Evolutionary conservation across 2,329 filamentous ascomycete genomes (phyloP), one percentile per base, ranked within the genome.

Genomic region (Alternaria tenuissima): DNA sequence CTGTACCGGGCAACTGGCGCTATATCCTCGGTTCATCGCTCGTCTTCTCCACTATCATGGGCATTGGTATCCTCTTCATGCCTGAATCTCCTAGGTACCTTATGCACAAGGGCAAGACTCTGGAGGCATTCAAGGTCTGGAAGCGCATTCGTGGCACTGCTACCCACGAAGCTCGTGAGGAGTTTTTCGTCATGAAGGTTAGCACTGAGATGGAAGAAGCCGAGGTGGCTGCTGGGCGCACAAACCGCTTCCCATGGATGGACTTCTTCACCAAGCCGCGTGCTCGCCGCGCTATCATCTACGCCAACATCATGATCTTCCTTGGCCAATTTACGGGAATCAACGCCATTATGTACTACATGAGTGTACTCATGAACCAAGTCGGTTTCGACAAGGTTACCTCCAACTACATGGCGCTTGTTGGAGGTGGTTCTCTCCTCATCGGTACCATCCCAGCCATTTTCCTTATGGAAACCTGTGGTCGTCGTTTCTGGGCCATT

Each of bases 401-500:
- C 51, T 79, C 87, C 16, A 90, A 88, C 60, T 92, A 91, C 82
- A 92, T 92, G 89, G 91, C 89, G 4, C 62, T 71, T 6, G 89
- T 92, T 14, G 89, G 90, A 3, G 89, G 89, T 26, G 89, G 88
- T 4, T 80, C 89, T 0, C 83, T 92, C 0, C 82, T 92, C 0
- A 68, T 92, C 16, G 89, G 89, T 22, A 89, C 88, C 0, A 88
- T 91, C 34, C 89, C 89, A 0, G 89, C 88, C 0, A 87, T 89
- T 56, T 83, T 91, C 72, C 86, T 86, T 64, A 92, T 92, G 89
- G 90, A 92, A 71, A 85, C 82, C 3, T 91, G 88, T 49, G 89
- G 89, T 12, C 87, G 90, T 22, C 87, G 89, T 4, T 91, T 91
- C 83, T 92, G 89, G 90, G 90, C 89, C 32, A 90, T 88, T 62